These are phyloP conservation scores for Leptographium radiaticola DNA, from an alignment of 2,329 filamentous ascomycete genomes.

Conservation along the genomic window DNA sequence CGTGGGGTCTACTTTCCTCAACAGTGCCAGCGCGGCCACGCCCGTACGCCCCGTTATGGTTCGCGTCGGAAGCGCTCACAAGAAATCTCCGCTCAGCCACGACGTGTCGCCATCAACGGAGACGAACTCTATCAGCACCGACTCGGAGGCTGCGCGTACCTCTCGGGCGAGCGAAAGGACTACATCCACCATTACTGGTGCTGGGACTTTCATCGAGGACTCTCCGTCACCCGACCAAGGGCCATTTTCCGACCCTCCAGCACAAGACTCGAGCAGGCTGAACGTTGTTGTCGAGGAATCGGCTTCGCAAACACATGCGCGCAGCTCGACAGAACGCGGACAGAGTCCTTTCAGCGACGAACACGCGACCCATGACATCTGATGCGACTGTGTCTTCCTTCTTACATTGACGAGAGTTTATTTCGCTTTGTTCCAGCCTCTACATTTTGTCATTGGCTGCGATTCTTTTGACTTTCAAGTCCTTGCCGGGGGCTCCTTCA, in stretches of 20 bases:
- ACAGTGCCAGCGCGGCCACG: conserved; percentile 46
- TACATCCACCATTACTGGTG: background rate
- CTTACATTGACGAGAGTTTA: background rate
- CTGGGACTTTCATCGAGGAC: conserved; percentile 34
- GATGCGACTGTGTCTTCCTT: background rate
- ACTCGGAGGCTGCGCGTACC: background rate
- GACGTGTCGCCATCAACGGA: background rate
- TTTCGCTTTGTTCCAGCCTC: background rate
- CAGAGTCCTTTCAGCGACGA: conserved; percentile 45
- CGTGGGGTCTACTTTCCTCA: conserved; percentile 55
- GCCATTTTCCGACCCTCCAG: conserved; percentile 45
- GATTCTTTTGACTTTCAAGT: background rate
- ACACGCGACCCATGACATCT: conserved; percentile 39
- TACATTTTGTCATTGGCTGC: background rate
- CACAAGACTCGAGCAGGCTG: conserved; percentile 31
- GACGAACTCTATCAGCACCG: background rate
- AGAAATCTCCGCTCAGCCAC: conserved; percentile 24
- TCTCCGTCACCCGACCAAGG: conserved; percentile 38
- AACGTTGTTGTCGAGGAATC: conserved; percentile 44
- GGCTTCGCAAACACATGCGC: conserved; percentile 24
- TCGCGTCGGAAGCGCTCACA: conserved; percentile 38
- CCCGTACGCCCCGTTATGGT: conserved; percentile 47
- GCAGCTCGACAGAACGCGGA: conserved; percentile 18
- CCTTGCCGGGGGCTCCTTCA: background rate
- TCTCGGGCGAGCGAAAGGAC: conserved; percentile 10